phyloP scores from a whole-genome alignment of 805 yeast genomes.

The Saturnispora quitensis region DNA sequence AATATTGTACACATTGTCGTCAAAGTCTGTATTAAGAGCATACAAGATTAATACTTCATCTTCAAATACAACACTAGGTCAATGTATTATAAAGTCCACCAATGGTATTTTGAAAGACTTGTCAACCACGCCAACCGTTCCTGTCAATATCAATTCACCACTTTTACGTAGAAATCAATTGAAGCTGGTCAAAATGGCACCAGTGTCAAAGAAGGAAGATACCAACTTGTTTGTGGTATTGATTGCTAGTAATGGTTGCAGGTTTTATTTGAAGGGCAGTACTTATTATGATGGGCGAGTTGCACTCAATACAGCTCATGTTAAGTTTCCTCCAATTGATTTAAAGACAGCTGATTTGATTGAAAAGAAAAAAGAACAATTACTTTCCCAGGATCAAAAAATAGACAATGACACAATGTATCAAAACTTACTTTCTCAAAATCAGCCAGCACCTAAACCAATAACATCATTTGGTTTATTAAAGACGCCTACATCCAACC shows the following conservation, averaged over 20 bases:
- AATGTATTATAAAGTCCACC: conserved; percentile 32
- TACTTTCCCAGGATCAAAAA: conserved; percentile 28
- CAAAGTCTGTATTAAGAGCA: conserved; percentile 71
- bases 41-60: conserved; percentile 47
- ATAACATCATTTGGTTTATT: conserved; percentile 1
- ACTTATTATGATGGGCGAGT: conserved; percentile 27
- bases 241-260: conserved; percentile 73
- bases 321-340: conserved; percentile 39
- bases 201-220: conserved; percentile 57
- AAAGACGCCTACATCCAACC: neutral
- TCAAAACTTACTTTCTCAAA: conserved; percentile 1
- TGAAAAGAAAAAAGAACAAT: conserved; percentile 30
- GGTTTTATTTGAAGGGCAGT: conserved; percentile 55
- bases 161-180: conserved; percentile 46
- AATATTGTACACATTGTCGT: conserved; percentile 72
- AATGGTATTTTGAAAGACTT: conserved; percentile 38
- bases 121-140: conserved; percentile 34
- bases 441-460: conserved; percentile 5
- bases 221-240: conserved; percentile 66
- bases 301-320: conserved; percentile 29
- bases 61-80: conserved; percentile 25
- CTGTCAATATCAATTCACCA: conserved; percentile 28
- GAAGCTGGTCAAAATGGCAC: conserved; percentile 52
- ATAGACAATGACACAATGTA: conserved; percentile 1
- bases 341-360: conserved; percentile 23